These are phyloP conservation scores for Abelmoschus esculentus DNA, from an alignment of 345 rosid species.

Conservation along the genomic window DNA sequence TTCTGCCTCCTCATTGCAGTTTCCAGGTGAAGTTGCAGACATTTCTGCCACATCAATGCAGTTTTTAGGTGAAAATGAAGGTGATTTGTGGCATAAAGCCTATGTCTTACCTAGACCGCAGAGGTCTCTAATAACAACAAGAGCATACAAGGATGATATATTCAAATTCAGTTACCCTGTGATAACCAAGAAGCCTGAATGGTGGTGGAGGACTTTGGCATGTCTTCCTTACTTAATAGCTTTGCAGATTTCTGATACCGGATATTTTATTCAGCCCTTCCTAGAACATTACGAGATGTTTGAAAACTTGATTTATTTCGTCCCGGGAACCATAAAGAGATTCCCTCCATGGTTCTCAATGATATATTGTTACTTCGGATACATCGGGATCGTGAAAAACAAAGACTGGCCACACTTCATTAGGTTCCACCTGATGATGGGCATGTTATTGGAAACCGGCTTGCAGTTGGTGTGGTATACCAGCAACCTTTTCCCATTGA, in stretches of 20 bases:
- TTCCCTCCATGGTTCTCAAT: conserved; percentile 70
- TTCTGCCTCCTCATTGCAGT: not conserved
- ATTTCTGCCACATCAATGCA: not conserved
- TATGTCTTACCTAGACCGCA: conserved; percentile 8
- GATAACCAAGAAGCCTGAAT: conserved; percentile 49
- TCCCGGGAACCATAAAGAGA: conserved; percentile 57
- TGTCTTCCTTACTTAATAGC: conserved; percentile 70
- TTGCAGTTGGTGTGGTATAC: conserved; percentile 60
- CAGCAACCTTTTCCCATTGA: conserved; percentile 64
- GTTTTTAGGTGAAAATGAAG: not conserved
- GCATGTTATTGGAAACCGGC: conserved; percentile 62
- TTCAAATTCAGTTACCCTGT: conserved; percentile 35
- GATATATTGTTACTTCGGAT: conserved; percentile 52
- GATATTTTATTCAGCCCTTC: conserved; percentile 59
- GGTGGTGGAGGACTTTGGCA: conserved; percentile 78
- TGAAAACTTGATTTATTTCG: conserved; percentile 45
- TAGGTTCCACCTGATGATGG: conserved; percentile 88
- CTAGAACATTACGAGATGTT: conserved; percentile 41
- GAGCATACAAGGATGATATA: conserved; percentile 35
- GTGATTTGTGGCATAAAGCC: not conserved
- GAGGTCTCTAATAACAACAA: conserved; percentile 6
- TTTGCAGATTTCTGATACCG: conserved; percentile 63
- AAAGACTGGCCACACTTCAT: conserved; percentile 69
- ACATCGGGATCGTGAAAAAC: conserved; percentile 56
- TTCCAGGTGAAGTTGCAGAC: not conserved